Base-by-base conservation (phyloP, 805 yeast species). In the Pichia kluyveri region DNA sequence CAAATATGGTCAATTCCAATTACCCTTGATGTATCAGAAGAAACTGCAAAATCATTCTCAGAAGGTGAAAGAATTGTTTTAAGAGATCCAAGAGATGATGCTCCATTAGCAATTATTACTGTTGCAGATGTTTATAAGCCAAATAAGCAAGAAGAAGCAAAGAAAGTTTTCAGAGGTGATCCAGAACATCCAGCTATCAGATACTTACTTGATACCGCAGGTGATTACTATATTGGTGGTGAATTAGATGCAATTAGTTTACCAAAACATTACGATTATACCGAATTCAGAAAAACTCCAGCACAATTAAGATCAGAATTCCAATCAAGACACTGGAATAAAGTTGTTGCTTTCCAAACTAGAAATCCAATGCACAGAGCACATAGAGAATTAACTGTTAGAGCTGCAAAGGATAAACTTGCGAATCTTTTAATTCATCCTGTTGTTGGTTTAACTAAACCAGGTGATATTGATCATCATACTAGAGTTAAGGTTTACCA, bases 291-390 rank as follows among this genome's bases (percentile, higher is more conserved):
- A 66, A 83, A 83, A 69, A 86, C 96, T 28, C 98, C 98, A 30
- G 80, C 87, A 28, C 95, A 89, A 69, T 76, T 90, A 60, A 82
- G 98, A 69, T 69, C 81, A 26, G 96, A 90, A 71, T 91, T 91
- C 62, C 66, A 70, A 52, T 77, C 78, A 59, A 81, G 84, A 64
- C 83, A 86, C 56, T 90, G 97, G 97, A 76, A 79, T 60, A 75
- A 80, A 60, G 86, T 90, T 47, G 98, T 90, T 43, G 98, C 98
- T 34, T 90, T 90, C 83, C 98, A 90, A 72, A 90, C 98, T 40
- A 80, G 98, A 73, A 90, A 90, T 72, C 98, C 98, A 57, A 91
- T 90, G 97, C 98, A 90, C 69, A 82, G 98, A 67, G 98, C 98
- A 34, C 98, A 90, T 69, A 79, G 97, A 66, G 98, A 90, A 68